These are phyloP conservation scores for Metschnikowia vanudenii DNA, from an alignment of 805 yeast genomes.

Conservation along the genomic window DNA sequence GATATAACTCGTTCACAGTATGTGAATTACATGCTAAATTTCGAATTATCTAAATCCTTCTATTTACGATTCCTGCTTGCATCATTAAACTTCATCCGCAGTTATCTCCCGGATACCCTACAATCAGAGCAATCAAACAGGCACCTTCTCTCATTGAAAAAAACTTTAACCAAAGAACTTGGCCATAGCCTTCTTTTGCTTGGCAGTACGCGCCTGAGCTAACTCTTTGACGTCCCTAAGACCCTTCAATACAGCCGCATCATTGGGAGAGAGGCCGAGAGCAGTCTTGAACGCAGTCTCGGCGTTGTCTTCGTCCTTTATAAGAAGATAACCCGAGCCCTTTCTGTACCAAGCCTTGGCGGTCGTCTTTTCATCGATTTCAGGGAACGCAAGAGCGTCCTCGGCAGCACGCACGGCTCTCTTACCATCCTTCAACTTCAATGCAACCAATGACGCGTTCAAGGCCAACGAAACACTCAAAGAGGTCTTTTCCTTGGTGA, in stretches of 20 bases:
- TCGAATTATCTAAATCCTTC: too few species aligned
- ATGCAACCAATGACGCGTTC: conserved; percentile 72
- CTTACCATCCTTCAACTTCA: conserved; percentile 57
- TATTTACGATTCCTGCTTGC: too few species aligned
- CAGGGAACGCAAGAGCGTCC: conserved; percentile 62
- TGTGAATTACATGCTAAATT: too few species aligned
- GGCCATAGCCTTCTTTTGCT: conserved; percentile 71
- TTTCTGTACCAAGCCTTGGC: conserved; percentile 88
- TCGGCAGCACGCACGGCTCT: conserved; percentile 59
- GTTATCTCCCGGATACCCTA: too few species aligned
- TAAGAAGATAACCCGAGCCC: conserved; percentile 66
- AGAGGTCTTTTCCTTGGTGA: conserved; percentile 47
- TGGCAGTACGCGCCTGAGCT: conserved; percentile 55
- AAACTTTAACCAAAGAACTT: conserved; percentile 58
- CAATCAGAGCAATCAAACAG: too few species aligned
- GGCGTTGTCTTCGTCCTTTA: conserved; percentile 71
- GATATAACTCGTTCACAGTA: too few species aligned
- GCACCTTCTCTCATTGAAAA: too few species aligned
- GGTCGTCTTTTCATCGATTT: conserved; percentile 60
- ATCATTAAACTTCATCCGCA: too few species aligned
- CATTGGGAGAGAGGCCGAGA: conserved; percentile 59
- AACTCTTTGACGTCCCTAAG: conserved; percentile 55
- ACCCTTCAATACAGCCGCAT: conserved; percentile 67
- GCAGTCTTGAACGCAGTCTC: conserved; percentile 66
- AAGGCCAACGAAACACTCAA: conserved; percentile 64